Base-by-base conservation (phyloP, 306 rosid genomes). In the Vigna mungo region DNA sequence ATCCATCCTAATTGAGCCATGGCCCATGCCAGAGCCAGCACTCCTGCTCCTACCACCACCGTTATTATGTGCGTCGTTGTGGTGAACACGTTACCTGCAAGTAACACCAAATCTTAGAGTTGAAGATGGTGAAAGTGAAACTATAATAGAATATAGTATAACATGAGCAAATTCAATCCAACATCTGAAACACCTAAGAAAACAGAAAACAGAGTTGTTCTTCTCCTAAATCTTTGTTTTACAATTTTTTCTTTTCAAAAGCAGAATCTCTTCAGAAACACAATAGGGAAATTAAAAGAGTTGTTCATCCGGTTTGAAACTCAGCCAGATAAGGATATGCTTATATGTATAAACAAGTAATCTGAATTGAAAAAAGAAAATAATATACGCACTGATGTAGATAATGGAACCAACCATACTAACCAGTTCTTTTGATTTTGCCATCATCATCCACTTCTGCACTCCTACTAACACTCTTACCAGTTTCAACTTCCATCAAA, bases 1-100 rank as follows among this genome's bases (percentile, higher is more conserved):
- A 86, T 39, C 86, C 88, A 84, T 68, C 86, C 86, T 0, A 87
- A 74, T 4, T 84, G 86, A 36, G 88, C 81, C 52, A 73, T 56
- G 5, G 81, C 86, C 89, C 86, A 81, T 1, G 83, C 79, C 0
- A 84, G 77, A 43, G 91, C 82, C 46, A 78, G 20, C 4, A 86
- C 84, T 43, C 87, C 86, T 7, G 89, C 87, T 1, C 87, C 87
- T 1, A 86, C 72, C 52, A 84, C 84, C 44, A 79, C 76, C 0
- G 88, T 84, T 64, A 87, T 13, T 79, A 84, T 79, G 64, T 84
- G 86, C 0, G 82, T 80, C 0, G 79, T 78, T 0, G 85, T 85
- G 0, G 88, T 81, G 64, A 83, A 46, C 37, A 67, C 71, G 9
- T 75, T 75, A 41, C 87, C 86, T 86, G 84, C 76, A 81, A 60